Conservation (phyloP, 2,329 filamentous ascomycete species). For the Botrytis aclada region DNA sequence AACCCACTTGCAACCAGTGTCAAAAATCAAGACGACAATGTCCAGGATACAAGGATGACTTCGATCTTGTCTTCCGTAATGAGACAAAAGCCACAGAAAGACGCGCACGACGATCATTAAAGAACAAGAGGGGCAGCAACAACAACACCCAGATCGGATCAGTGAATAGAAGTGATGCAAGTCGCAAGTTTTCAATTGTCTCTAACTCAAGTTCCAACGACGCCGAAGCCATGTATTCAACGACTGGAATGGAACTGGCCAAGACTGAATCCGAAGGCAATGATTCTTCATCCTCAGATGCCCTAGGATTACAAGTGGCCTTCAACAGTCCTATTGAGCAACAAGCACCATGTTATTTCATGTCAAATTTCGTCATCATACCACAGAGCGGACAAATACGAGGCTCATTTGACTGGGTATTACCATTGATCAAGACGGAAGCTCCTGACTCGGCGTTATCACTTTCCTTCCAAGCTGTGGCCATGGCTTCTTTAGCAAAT, state of each 20-base stretch:
- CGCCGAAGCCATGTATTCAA: not conserved
- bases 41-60: slow-evolving; percentile 67
- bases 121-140: slow-evolving; percentile 42
- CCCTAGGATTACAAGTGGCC: not conserved
- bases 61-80: slow-evolving; percentile 70
- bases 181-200: slow-evolving; percentile 17
- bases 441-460: slow-evolving; percentile 48
- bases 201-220: not conserved
- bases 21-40: slow-evolving; percentile 61
- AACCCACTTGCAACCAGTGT: slow-evolving; percentile 64
- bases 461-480: slow-evolving; percentile 58
- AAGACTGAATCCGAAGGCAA: slow-evolving; percentile 27
- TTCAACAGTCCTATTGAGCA: slow-evolving; percentile 50
- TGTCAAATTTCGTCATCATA: slow-evolving; percentile 58
- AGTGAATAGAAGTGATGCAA: not conserved
- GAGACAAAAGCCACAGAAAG: slow-evolving; percentile 67
- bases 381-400: slow-evolving; percentile 49
- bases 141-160: not conserved
- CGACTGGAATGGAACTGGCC: not conserved
- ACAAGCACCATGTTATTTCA: slow-evolving; percentile 57
- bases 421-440: slow-evolving; percentile 52
- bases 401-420: slow-evolving; percentile 58
- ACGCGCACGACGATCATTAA: slow-evolving; percentile 55
- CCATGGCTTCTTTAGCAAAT: slow-evolving; percentile 56
- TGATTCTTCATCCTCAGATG: slow-evolving; percentile 28